These are phyloP conservation scores for Rubia occidens DNA, from an alignment of 305 asterid genomes.

Conservation along the genomic window DNA sequence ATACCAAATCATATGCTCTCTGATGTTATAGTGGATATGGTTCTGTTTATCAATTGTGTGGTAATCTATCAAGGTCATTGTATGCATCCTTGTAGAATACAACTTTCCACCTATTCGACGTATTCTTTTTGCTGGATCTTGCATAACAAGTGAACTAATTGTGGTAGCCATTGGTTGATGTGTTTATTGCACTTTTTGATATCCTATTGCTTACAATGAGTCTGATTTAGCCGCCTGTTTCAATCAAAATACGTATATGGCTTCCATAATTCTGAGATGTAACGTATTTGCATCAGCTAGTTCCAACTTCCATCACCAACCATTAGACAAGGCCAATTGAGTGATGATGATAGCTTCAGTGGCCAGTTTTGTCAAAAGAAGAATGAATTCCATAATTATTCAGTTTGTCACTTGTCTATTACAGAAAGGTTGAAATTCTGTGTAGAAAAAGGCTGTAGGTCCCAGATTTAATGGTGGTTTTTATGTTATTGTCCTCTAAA, in stretches of 20 bases:
- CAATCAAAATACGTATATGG: no score
- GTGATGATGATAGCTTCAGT: slow-evolving; percentile 5
- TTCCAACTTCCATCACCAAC: not conserved
- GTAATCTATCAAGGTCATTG: not conserved
- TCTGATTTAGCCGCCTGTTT: no score
- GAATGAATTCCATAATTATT: slow-evolving; percentile 4
- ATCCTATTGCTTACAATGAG: no score
- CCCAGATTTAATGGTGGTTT: slow-evolving; percentile 12
- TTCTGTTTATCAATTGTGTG: not conserved
- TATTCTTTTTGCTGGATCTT: not conserved
- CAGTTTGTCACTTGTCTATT: slow-evolving; percentile 8
- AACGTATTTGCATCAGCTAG: no score
- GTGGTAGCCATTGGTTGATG: not conserved
- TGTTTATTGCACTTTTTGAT: no score
- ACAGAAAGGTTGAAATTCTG: not conserved
- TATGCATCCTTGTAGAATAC: not conserved
- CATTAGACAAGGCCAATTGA: not conserved
- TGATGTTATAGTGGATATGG: not conserved
- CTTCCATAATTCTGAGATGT: no score
- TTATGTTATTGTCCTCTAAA: not conserved
- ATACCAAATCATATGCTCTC: not conserved
- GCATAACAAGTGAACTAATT: not conserved
- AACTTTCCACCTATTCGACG: not conserved
- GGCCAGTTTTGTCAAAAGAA: not conserved
- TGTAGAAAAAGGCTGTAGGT: not conserved